Conservation (phyloP, 148 eudicot species). For the Limonium bicolor region DNA sequence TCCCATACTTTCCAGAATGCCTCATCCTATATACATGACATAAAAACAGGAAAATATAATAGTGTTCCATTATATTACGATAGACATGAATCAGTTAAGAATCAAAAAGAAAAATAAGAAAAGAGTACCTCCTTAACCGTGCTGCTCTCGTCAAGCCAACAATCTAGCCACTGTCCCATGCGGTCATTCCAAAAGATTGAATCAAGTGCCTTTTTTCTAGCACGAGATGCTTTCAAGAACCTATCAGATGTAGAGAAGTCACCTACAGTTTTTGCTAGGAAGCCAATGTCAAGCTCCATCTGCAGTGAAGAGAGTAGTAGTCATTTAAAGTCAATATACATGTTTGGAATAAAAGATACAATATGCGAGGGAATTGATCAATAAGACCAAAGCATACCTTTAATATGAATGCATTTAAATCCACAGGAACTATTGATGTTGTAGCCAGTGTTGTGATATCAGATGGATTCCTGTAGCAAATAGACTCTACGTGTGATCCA, state of each 20-base stretch:
- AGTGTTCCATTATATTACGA: too few species aligned
- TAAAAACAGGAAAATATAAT: too few species aligned
- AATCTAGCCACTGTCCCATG: slow-evolving; percentile 86
- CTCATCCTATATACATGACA: slow-evolving; percentile 29
- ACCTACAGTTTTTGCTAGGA: slow-evolving; percentile 43
- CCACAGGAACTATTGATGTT: slow-evolving; percentile 74
- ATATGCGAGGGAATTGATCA: too few species aligned
- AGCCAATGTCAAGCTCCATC: slow-evolving; percentile 88
- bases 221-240: slow-evolving; percentile 38
- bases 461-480: slow-evolving; percentile 45
- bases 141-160: slow-evolving; percentile 42
- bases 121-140: slow-evolving; percentile 36
- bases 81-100: too few species aligned
- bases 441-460: slow-evolving; percentile 75
- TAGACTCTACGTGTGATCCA: too few species aligned
- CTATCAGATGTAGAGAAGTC: slow-evolving; percentile 19
- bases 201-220: slow-evolving; percentile 50
- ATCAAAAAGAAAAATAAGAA: too few species aligned
- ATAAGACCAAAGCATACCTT: slow-evolving; percentile 53
- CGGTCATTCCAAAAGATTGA: slow-evolving; percentile 69
- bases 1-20: slow-evolving; percentile 31
- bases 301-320: slow-evolving; percentile 9
- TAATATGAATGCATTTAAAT: slow-evolving; percentile 75
- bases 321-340: too few species aligned
- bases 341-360: too few species aligned